A percentile compares a stretch with the other conserved stretches of the same genome.
These are phyloP conservation scores for Trichopus zeylanicus DNA, from an alignment of 116 monocot species.

Conservation along the genomic window DNA sequence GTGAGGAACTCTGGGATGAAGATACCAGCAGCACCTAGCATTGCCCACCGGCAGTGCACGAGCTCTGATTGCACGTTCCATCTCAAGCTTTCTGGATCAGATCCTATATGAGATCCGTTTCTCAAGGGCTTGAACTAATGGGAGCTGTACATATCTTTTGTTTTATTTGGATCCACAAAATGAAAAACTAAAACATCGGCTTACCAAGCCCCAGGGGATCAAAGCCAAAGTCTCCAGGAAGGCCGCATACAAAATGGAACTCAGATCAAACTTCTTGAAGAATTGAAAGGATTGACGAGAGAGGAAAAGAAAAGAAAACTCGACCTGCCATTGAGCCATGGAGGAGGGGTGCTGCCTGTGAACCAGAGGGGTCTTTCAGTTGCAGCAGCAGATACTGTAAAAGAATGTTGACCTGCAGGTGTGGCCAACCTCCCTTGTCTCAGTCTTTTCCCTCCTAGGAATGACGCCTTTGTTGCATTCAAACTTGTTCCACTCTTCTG, in stretches of 20 bases:
- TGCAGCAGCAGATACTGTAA: constrained; percentile 48
- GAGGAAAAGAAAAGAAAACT: background rate
- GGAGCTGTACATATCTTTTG: background rate
- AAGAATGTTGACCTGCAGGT: constrained; percentile 12
- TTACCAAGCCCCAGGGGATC: constrained; percentile 95
- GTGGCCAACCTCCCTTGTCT: constrained; percentile 28
- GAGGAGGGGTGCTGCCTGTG: constrained; percentile 91
- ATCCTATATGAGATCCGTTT: constrained; percentile 31
- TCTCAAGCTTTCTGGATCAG: constrained; percentile 83
- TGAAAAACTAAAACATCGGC: background rate
- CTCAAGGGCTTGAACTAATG: background rate
- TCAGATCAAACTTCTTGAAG: background rate
- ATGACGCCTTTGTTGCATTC: constrained; percentile 38
- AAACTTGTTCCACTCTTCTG: constrained; percentile 34
- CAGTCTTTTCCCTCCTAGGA: constrained; percentile 62
- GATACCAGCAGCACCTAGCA: constrained; percentile 96
- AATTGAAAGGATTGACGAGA: background rate
- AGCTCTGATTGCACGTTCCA: constrained; percentile 92
- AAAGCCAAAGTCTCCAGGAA: constrained; percentile 95
- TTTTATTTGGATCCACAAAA: background rate
- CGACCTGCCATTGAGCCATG: constrained; percentile 93
- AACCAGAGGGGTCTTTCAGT: constrained; percentile 91
- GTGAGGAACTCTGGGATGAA: constrained; percentile 96
- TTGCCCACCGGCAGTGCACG: constrained; percentile 98
- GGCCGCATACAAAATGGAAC: constrained; percentile 39